Base-by-base conservation (phyloP, 108 stramenopile genomes). In the Nitzschia palea region DNA sequence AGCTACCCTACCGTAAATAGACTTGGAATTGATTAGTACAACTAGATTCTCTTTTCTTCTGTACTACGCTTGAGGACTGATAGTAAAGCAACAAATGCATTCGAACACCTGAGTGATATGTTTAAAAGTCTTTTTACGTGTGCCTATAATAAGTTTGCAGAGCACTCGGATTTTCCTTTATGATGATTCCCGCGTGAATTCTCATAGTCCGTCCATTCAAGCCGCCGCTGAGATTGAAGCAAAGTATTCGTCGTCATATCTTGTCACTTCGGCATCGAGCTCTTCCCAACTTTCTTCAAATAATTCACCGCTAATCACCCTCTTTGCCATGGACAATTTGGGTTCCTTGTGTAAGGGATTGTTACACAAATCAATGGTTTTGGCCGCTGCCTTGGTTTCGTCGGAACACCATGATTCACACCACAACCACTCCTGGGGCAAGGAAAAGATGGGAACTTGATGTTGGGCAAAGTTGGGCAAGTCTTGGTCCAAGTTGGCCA, bases 341-440 rank as follows among this genome's bases (percentile, higher is more conserved):
- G 97, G 90, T 75, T 99, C 99, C 74, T 99, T 99, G 80, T 96
- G 95, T 56, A 90, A 64, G 10, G 99, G 99, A 71, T 98, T 99
- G 79, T 99, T 99, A 86, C 99, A 99, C 22, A 99, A 85, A 79
- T 99, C 99, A 65, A 99, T 99, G 10, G 99, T 99, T 83, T 98
- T 99, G 45, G 97, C 95, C 27, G 76, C 65, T 0, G 81, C 83
- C 76, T 99, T 99, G 42, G 95, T 95, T 55, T 93, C 94, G 50
- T 98, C 96, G 4, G 89, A 91, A 77, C 99, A 99, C 99, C 99
- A 99, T n/a, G 87, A 80, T 70, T 99, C 99, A 71, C 99, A 99
- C 99, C 99, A 99, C 23, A 99, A 80, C 99, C 99, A 99, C 68
- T 98, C 97, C 62, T 98, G 97, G 10, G 98, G 98, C 29, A 98